Evolutionary conservation across 1,284 basidiomycete species (phyloP).

Genomic region (Microbotryomycetes sp.): DNA sequence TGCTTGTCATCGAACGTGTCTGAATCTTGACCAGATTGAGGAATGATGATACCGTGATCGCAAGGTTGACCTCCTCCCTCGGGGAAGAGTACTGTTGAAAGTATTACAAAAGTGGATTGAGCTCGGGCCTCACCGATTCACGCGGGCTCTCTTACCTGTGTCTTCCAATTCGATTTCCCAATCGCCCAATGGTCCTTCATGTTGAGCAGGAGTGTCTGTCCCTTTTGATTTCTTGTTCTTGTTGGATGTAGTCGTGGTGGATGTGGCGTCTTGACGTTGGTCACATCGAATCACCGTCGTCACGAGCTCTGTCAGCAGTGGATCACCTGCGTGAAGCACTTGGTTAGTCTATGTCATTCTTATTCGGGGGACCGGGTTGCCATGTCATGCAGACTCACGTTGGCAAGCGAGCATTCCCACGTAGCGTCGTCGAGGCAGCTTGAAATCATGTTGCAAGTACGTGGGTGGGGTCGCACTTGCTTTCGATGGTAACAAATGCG

Average conservation of each 20-base stretch:
- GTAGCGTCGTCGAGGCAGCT: slow-evolving; percentile 30
- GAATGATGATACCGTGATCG: slow-evolving; percentile 61
- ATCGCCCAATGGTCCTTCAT: slow-evolving; percentile 7
- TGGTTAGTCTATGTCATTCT: not conserved
- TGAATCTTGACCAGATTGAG: slow-evolving; percentile 1
- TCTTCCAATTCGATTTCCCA: slow-evolving; percentile 60
- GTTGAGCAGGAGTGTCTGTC: not conserved
- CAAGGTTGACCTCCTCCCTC: slow-evolving; percentile 77
- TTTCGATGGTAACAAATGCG: not conserved
- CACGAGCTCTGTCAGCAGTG: slow-evolving; percentile 22
- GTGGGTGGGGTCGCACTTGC: not conserved
- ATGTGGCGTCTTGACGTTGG: slow-evolving; percentile 14
- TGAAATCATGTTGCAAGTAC: slow-evolving; percentile 28
- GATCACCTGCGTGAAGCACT: slow-evolving; percentile 18
- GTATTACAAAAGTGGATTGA: not conserved
- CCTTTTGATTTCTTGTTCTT: slow-evolving; percentile 16
- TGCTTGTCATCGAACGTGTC: slow-evolving; percentile 39
- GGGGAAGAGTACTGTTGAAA: slow-evolving; percentile 60
- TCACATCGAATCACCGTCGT: slow-evolving; percentile 26
- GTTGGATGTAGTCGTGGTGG: slow-evolving; percentile 7
- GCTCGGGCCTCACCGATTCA: not conserved
- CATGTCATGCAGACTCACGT: slow-evolving; percentile 7
- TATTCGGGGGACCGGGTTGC: too few species aligned
- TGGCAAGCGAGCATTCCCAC: slow-evolving; percentile 36
- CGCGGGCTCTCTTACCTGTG: slow-evolving; percentile 45